These are phyloP conservation scores for Parasitella parasitica DNA, from an alignment of 371 early-diverging fungal species.

Conservation along the genomic window DNA sequence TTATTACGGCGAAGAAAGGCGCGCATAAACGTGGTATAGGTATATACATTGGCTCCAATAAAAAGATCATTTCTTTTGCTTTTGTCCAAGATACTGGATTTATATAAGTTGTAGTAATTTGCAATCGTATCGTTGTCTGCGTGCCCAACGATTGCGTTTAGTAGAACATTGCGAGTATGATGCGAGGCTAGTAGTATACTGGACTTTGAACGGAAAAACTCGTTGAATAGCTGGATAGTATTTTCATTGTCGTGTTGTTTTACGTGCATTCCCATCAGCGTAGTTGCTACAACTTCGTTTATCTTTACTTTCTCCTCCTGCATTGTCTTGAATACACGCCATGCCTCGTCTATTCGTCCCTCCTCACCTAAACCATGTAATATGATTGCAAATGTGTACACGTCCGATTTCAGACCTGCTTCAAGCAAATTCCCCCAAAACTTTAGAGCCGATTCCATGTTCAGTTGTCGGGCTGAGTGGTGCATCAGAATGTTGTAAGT, in stretches of 20 bases:
- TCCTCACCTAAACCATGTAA: slow-evolving; percentile 42
- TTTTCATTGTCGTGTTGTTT: slow-evolving; percentile 43
- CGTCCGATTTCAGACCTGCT: slow-evolving; percentile 43
- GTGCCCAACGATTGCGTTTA: slow-evolving; percentile 40
- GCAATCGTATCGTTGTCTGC: slow-evolving; percentile 22
- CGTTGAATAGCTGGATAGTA: slow-evolving; percentile 31
- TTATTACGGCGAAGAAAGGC: slow-evolving; percentile 44
- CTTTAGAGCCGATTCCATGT: slow-evolving; percentile 41
- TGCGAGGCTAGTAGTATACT: slow-evolving; percentile 10
- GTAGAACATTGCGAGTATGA: slow-evolving; percentile 39
- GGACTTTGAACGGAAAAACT: slow-evolving; percentile 24
- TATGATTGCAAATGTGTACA: slow-evolving; percentile 48
- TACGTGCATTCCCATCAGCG: slow-evolving; percentile 50
- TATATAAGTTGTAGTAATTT: slow-evolving; percentile 35
- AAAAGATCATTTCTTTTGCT: slow-evolving; percentile 8
- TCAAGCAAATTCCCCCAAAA: slow-evolving; percentile 40
- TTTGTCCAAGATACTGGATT: background rate
- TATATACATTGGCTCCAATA: slow-evolving; percentile 33
- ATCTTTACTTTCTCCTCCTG: slow-evolving; percentile 23
- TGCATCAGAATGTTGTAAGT: slow-evolving; percentile 53
- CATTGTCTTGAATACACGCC: slow-evolving; percentile 42
- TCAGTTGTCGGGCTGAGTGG: slow-evolving; percentile 36
- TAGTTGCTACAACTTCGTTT: slow-evolving; percentile 37
- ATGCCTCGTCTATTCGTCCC: slow-evolving; percentile 44
- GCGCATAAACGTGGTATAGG: slow-evolving; percentile 51